A percentile compares a stretch with the other conserved stretches of the same genome.
Evolutionary conservation across 1,284 basidiomycete species (phyloP).

Genomic region (Afroboletus lepidellus): DNA sequence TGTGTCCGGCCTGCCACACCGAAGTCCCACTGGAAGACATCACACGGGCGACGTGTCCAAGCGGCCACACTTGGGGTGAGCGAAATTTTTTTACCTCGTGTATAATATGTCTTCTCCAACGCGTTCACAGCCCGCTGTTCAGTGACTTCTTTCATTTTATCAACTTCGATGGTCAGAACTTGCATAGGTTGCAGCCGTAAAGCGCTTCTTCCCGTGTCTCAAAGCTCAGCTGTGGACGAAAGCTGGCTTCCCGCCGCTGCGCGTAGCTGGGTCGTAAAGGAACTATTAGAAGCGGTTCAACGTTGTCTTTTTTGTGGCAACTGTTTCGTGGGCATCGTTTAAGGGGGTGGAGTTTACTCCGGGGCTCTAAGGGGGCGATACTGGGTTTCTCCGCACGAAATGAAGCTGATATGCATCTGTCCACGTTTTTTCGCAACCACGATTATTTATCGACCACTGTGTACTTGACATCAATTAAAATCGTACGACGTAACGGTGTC

Average conservation of each 20-base stretch:
- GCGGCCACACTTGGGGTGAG: slow-evolving; percentile 68
- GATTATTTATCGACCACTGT: slow-evolving; percentile 23
- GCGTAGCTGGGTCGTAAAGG: slow-evolving; percentile 61
- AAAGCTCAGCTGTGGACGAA: slow-evolving; percentile 25
- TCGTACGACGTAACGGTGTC: slow-evolving; percentile 30
- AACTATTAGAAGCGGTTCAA: slow-evolving; percentile 60
- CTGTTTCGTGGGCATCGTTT: slow-evolving; percentile 58
- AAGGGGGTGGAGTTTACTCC: slow-evolving; percentile 11
- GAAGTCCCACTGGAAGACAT: slow-evolving; percentile 57
- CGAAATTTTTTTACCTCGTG: slow-evolving; percentile 24
- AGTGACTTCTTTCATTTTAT: slow-evolving; percentile 67
- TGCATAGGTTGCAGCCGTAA: slow-evolving; percentile 71
- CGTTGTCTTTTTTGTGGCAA: slow-evolving; percentile 68
- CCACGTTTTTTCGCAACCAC: slow-evolving; percentile 29
- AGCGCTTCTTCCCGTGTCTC: slow-evolving; percentile 56
- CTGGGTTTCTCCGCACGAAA: slow-evolving; percentile 24
- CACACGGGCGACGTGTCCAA: slow-evolving; percentile 56
- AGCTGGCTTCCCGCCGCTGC: slow-evolving; percentile 46
- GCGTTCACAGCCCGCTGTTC: slow-evolving; percentile 59
- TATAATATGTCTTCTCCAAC: slow-evolving; percentile 17
- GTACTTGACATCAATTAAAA: slow-evolving; percentile 29
- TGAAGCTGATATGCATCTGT: slow-evolving; percentile 30
- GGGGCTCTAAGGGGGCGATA: slow-evolving; percentile 32
- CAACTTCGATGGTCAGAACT: slow-evolving; percentile 65
- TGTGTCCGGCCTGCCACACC: slow-evolving; percentile 66